phyloP scores from a whole-genome alignment of 129 eudicot species.

The Ambrosia artemisiifolia region DNA sequence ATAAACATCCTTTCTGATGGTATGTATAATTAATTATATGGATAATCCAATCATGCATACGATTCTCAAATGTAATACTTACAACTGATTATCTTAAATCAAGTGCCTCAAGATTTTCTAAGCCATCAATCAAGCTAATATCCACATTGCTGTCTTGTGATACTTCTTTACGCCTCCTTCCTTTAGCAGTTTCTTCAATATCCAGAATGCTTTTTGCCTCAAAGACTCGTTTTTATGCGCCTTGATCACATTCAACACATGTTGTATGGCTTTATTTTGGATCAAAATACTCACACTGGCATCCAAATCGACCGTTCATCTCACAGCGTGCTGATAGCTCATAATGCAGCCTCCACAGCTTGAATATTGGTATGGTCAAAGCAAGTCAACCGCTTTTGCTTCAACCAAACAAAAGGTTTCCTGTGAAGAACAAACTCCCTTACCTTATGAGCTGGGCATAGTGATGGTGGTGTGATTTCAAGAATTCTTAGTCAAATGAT shows the following conservation, averaged over 20 bases:
- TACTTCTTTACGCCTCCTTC: slow-evolving; percentile 55
- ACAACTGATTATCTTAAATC: slow-evolving; percentile 37
- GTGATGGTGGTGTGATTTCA: slow-evolving; percentile 13
- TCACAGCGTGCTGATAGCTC: slow-evolving; percentile 54
- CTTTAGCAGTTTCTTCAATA: no score
- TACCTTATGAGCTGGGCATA: slow-evolving; percentile 46
- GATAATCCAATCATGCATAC: no score
- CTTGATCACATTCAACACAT: slow-evolving; percentile 52
- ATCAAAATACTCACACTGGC: no score
- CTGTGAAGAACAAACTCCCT: slow-evolving; percentile 59
- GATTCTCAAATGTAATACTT: no score
- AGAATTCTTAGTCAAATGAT: slow-evolving; percentile 27
- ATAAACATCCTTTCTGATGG: no score
- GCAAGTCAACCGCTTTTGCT: not conserved
- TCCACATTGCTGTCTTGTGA: slow-evolving; percentile 61
- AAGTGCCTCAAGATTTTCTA: slow-evolving; percentile 58
- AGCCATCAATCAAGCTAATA: no score
- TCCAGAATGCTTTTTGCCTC: slow-evolving; percentile 58
- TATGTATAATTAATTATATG: no score
- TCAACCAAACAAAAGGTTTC: slow-evolving; percentile 34
- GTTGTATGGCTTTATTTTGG: slow-evolving; percentile 37
- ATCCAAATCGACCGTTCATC: slow-evolving; percentile 53
- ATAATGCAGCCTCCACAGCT: slow-evolving; percentile 66
- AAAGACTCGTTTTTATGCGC: slow-evolving; percentile 51
- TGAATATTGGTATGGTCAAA: slow-evolving; percentile 38